Conservation (phyloP, 1,284 basidiomycete species). For the Heterobasidion irregulare region DNA sequence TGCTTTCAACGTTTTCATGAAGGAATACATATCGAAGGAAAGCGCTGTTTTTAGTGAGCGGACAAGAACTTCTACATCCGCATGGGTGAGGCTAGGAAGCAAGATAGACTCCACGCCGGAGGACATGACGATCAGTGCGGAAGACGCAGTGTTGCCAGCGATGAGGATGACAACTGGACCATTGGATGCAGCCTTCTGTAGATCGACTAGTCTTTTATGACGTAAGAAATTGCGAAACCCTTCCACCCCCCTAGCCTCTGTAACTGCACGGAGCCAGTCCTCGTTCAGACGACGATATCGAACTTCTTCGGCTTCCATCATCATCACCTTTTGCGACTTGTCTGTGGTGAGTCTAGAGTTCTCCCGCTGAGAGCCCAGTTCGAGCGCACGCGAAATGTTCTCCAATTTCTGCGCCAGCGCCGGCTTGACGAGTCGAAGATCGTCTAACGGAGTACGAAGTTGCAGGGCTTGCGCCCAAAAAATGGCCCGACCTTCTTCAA, state of each 20-base stretch:
- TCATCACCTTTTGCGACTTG: not conserved
- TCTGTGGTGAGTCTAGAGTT: not conserved
- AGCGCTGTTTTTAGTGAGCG: not conserved
- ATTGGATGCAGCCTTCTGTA: not conserved
- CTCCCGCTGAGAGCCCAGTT: not conserved
- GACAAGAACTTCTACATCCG: not conserved
- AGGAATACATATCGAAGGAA: not conserved
- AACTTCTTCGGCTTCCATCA: not conserved
- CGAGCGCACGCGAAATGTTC: not conserved
- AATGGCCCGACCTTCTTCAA: not conserved
- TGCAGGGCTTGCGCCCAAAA: not conserved
- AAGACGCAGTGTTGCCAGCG: not conserved
- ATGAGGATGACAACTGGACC: slow-evolving; percentile 2
- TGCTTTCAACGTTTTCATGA: not conserved
- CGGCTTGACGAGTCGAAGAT: not conserved
- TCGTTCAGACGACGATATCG: not conserved
- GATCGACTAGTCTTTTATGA: not conserved
- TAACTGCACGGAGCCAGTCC: not conserved
- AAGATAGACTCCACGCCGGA: not conserved
- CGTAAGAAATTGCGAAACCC: slow-evolving; percentile 8
- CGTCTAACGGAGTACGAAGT: not conserved
- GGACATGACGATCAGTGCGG: not conserved
- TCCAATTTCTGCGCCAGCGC: not conserved
- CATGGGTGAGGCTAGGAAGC: not conserved
- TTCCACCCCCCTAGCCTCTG: not conserved